These are phyloP conservation scores for Ophiostoma quercus DNA, from an alignment of 2,329 filamentous ascomycete genomes.

Conservation along the genomic window DNA sequence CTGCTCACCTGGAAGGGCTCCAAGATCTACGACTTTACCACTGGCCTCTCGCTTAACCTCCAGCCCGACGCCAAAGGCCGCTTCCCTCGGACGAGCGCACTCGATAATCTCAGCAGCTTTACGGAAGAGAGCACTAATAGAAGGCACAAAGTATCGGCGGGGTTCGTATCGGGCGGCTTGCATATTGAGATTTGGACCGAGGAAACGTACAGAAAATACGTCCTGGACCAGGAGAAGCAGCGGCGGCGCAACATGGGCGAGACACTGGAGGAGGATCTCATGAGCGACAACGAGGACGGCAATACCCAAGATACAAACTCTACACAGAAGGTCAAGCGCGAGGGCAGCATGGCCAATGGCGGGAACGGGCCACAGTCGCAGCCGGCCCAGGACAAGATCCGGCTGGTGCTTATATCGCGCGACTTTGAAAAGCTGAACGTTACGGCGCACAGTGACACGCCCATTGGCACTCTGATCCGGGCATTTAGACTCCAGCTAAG, in stretches of 20 bases:
- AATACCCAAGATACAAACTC: background rate
- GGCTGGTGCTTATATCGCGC: conserved; percentile 51
- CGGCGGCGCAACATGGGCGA: conserved; percentile 42
- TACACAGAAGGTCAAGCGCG: conserved; percentile 22
- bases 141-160: conserved; percentile 30
- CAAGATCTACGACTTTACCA: conserved; percentile 64
- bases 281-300: conserved; percentile 30
- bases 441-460: conserved; percentile 50
- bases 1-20: conserved; percentile 75
- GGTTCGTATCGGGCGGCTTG: conserved; percentile 52
- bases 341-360: conserved; percentile 26
- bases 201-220: conserved; percentile 50
- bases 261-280: conserved; percentile 26
- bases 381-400: conserved; percentile 33
- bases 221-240: conserved; percentile 46
- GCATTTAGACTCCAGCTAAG: conserved; percentile 54
- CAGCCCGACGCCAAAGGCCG: conserved; percentile 41
- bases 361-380: background rate
- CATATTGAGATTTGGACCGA: conserved; percentile 73
- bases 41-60: conserved; percentile 63
- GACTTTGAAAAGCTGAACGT: conserved; percentile 48
- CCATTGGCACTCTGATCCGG: conserved; percentile 56
- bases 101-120: conserved; percentile 35
- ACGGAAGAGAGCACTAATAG: conserved; percentile 27
- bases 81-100: conserved; percentile 32